Evolutionary conservation across 78 protist genomes (phyloP).

Genomic region (Bodo saltans): DNA sequence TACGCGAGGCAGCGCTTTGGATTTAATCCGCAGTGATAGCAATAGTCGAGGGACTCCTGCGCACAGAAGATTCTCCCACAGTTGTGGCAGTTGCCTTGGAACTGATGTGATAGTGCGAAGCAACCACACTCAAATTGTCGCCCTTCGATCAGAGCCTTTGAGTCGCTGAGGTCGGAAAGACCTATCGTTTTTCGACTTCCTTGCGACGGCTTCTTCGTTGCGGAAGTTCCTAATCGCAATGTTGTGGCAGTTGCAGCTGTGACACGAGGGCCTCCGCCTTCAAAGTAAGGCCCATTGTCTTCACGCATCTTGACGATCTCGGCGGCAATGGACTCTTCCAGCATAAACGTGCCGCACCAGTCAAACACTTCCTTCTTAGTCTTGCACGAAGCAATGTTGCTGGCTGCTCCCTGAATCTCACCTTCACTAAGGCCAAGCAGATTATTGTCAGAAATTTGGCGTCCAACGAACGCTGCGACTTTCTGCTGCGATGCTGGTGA

Average conservation of each 20-base stretch:
- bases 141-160: background rate
- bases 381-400: background rate
- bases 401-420: background rate
- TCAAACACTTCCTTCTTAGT: background rate
- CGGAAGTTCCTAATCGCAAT: background rate
- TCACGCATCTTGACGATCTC: background rate
- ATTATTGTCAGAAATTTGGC: background rate
- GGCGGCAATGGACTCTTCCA: background rate
- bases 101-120: background rate
- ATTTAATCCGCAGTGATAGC: conserved; percentile 56
- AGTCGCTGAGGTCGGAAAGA: background rate
- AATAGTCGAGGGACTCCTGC: conserved; percentile 63
- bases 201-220: background rate
- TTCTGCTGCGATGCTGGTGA: too few relatives aligned
- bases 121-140: conserved; percentile 5
- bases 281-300: background rate
- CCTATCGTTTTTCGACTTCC: background rate
- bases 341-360: background rate
- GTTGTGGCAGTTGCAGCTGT: background rate
- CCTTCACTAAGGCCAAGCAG: background rate
- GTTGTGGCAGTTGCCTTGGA: conserved; percentile 47
- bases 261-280: background rate
- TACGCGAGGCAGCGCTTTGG: background rate
- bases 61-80: conserved; percentile 69
- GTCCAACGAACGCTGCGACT: background rate